Conservation (phyloP, 306 rosid species). For the Carpinus viminea region DNA sequence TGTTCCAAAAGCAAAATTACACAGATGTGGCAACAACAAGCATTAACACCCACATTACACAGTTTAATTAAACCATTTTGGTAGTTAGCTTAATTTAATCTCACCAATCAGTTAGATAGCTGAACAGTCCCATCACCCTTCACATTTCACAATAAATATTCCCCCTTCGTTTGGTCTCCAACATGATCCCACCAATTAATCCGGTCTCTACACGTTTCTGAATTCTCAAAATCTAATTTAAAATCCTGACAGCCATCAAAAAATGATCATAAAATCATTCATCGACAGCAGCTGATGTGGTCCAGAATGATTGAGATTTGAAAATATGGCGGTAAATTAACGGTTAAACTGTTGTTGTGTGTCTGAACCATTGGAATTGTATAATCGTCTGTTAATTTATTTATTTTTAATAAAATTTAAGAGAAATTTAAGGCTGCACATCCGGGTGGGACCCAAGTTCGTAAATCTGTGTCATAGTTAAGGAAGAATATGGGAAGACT, state of each 20-base stretch:
- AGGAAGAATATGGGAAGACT: conserved; percentile 44
- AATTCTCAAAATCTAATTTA: conserved; percentile 14
- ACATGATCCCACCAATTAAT: conserved; percentile 1
- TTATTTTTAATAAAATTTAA: no score
- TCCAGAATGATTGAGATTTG: not conserved
- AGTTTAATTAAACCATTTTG: not conserved
- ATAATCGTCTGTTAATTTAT: not conserved
- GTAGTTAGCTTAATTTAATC: not conserved
- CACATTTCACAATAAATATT: conserved; percentile 13
- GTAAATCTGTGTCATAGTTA: conserved; percentile 37
- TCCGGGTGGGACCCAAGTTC: conserved; percentile 59
- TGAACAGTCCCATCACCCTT: conserved; percentile 16
- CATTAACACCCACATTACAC: not conserved
- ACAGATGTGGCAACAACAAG: not conserved
- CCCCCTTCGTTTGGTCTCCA: not conserved
- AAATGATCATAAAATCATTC: not conserved
- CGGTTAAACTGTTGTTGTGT: conserved; percentile 21
- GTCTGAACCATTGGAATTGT: conserved; percentile 12
- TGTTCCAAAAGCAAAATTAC: not conserved
- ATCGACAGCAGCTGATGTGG: not conserved
- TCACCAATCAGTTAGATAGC: conserved; percentile 5
- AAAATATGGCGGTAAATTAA: conserved; percentile 26
- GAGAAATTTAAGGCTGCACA: conserved; percentile 31
- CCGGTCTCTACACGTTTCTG: not conserved
- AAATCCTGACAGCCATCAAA: conserved; percentile 24